Base-by-base conservation (phyloP, 345 rosid species). In the Camelina hispida region DNA sequence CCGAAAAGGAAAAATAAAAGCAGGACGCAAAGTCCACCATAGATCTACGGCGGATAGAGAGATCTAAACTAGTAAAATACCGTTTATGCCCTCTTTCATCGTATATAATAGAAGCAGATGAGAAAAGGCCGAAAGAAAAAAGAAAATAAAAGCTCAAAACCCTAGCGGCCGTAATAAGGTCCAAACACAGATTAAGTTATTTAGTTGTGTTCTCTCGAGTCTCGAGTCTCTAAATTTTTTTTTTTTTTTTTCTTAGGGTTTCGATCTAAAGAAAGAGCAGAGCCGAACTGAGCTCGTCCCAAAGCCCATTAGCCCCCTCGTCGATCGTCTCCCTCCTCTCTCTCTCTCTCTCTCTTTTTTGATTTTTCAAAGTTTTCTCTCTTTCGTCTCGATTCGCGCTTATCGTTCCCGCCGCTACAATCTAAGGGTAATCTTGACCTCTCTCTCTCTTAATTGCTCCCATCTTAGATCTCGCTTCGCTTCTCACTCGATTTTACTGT, bases 301-400 rank as follows among this genome's bases (percentile, higher is more conserved):
- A 68, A 68, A 68, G 80, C 80, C 80, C 80, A 77, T 76, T 69
- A 69, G 55, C n/a, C 70, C 57, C 18, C 57, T 69, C 53, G 46
- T 63, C 56, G 18, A 50, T 35, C 38, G 12, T 56, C 56, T n/a
- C 38, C 3, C 15, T 42, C 46, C 38, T 34, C 14, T 40, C 44
- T 40, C 44, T 17, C 25, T 59, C 51, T 18, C 14, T 44, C 30
- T 57, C 30, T 69, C 22, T 55, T n/a, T 12, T 17, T 18, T 32
- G 23, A 8, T 14, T 16, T 53, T 66, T 60, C 40, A 16, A 76
- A 75, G 61, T 18, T 58, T 50, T 23, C 44, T 11, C 28, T 37
- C 57, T 53, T 66, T 22, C 14, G 46, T 23, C 20, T 47, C 59
- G 72, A 44, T 66, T 74, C 78, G 78, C 78, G 62, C 76, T 72